Base-by-base conservation (phyloP, 176 grass and related monocot species). In the Puya raimondii region DNA sequence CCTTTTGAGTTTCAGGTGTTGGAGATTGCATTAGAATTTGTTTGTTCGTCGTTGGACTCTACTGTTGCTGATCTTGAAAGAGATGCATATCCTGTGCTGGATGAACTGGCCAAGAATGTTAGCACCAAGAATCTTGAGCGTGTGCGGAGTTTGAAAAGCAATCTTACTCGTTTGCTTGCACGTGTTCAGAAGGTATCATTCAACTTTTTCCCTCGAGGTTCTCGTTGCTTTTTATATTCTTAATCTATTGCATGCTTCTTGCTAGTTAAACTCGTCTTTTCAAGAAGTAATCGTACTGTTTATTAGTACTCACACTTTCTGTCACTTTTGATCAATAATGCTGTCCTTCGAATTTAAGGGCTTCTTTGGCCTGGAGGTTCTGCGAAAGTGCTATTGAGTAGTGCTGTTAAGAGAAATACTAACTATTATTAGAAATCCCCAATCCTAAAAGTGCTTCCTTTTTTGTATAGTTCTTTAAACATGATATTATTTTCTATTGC, bases 1-100 rank as follows among this genome's bases (percentile, higher is more conserved):
- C 90, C 95, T 1, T 99, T 99, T 54, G 95, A 99, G 72, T 99
- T 99, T 70, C 95, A 99, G 79, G 95, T 99, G n/a, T 80, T 99
- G 56, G 95, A 99, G 82, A 52, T 99, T 15, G 90, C 87, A 3
- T 82, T 93, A 0, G 94, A 93, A 79, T 66, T 78, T 47, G 85
- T 88, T 13, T 99, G 94, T 69, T 80, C 72, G 8, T 82, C 59
- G 9, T 72, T 99, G 57, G 94, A 92, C 27, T 74, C 52, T 7
- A 88, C 70, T 10, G 94, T 93, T 13, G 69, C 78, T 78, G 85
- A 84, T 47, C 84, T 99, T 49, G 89, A 99, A 82, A 93, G 78
- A 71, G 77, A 78, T 0, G 94, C 94, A 53, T 84, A 82, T 50
- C 94, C 94, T 5, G 89, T 93, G 53, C 90, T 99, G 9, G 89